Percentiles rank a stretch among this genome's conserved stretches.
phyloP scores from a whole-genome alignment of 805 yeast species.

The Wickerhamomyces bovis region DNA sequence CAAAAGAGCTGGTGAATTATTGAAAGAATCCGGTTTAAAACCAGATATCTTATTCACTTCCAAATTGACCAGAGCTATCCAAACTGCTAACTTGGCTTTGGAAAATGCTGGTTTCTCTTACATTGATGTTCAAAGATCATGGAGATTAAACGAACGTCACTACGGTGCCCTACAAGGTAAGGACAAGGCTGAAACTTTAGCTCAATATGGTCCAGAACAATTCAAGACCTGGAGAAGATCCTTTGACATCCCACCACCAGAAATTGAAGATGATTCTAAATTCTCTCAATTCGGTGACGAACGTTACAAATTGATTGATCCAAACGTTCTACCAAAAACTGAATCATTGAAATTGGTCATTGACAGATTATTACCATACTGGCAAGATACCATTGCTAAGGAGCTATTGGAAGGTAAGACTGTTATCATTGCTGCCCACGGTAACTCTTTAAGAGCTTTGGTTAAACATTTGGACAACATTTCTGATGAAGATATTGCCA shows the following conservation, averaged over 20 bases:
- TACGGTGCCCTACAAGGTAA: slow-evolving; percentile 98
- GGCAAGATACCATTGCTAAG: slow-evolving; percentile 86
- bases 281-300: slow-evolving; percentile 82
- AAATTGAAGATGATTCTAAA: slow-evolving; percentile 67
- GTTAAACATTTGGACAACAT: slow-evolving; percentile 94
- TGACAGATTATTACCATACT: slow-evolving; percentile 94
- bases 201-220: slow-evolving; percentile 81
- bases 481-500: slow-evolving; percentile 88
- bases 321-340: slow-evolving; percentile 83
- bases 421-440: slow-evolving; percentile 93
- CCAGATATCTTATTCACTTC: slow-evolving; percentile 92
- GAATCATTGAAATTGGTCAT: slow-evolving; percentile 93
- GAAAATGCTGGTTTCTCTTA: slow-evolving; percentile 83
- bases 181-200: slow-evolving; percentile 92
- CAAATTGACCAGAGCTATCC: slow-evolving; percentile 88
- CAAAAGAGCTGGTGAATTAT: slow-evolving; percentile 83
- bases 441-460: slow-evolving; percentile 95
- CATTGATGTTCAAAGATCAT: slow-evolving; percentile 88
- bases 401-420: slow-evolving; percentile 84
- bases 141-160: slow-evolving; percentile 99
- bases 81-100: slow-evolving; percentile 93
- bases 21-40: slow-evolving; percentile 76
- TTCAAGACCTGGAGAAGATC: slow-evolving; percentile 98
- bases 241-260: slow-evolving; percentile 94
- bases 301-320: slow-evolving; percentile 81